phyloP scores from a whole-genome alignment of 805 yeast genomes.

The Candida andamanensis region DNA sequence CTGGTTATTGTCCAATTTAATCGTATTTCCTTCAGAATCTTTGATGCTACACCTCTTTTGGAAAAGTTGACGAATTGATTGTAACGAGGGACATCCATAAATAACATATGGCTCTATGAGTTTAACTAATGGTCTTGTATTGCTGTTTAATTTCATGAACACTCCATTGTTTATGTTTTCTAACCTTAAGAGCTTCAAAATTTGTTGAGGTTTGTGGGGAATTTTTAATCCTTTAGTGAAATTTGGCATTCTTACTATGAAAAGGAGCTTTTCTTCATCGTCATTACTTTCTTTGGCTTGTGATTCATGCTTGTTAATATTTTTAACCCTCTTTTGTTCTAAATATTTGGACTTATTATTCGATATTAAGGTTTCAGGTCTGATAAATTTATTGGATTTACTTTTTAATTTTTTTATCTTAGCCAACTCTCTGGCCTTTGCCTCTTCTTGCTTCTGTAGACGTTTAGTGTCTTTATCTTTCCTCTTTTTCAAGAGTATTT shows the following conservation, averaged over 20 bases:
- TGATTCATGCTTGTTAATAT: constrained; percentile 53
- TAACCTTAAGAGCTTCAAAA: constrained; percentile 59
- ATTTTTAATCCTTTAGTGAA: constrained; percentile 55
- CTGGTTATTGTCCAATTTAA: constrained; percentile 67
- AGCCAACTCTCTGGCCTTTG: constrained; percentile 45
- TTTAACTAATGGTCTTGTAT: constrained; percentile 59
- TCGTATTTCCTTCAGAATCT: constrained; percentile 31
- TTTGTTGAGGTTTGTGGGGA: constrained; percentile 58
- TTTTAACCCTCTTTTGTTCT: constrained; percentile 62
- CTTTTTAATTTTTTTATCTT: constrained; percentile 38
- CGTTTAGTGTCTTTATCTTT: constrained; percentile 72
- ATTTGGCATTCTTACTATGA: constrained; percentile 64
- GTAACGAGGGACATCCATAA: constrained; percentile 68
- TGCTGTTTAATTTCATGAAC: constrained; percentile 57
- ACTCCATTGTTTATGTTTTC: constrained; percentile 61
- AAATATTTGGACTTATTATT: constrained; percentile 60
- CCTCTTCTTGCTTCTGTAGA: constrained; percentile 66
- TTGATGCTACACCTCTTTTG: constrained; percentile 70
- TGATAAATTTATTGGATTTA: constrained; percentile 51
- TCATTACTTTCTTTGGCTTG: constrained; percentile 19
- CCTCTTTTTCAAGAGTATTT: constrained; percentile 70
- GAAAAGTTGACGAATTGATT: constrained; percentile 64
- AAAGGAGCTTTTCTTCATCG: constrained; percentile 43
- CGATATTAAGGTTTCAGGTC: constrained; percentile 72
- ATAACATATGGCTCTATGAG: constrained; percentile 69